Evolutionary conservation across 1,284 basidiomycete species (phyloP).

Genomic region (Ceratobasidium sp.): DNA sequence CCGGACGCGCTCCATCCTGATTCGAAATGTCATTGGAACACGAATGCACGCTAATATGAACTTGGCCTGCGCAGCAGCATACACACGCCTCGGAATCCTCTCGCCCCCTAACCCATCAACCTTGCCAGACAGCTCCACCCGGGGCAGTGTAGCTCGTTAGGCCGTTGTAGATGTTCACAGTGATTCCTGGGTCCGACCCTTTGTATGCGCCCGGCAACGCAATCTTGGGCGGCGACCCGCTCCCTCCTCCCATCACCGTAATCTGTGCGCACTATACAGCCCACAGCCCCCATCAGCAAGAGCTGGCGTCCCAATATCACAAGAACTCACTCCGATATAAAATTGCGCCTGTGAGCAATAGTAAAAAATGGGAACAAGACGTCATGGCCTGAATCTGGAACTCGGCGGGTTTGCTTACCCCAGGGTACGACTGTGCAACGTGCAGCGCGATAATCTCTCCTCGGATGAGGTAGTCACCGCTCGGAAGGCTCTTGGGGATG

Average conservation of each 20-base stretch:
- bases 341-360: slow-evolving; percentile 29
- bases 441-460: slow-evolving; percentile 66
- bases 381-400: slow-evolving; percentile 58
- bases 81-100: slow-evolving; percentile 3
- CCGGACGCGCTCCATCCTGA: background rate
- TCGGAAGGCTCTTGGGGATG: slow-evolving; percentile 63
- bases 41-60: background rate
- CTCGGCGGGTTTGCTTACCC: slow-evolving; percentile 51
- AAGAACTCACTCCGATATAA: slow-evolving; percentile 42
- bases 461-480: slow-evolving; percentile 67
- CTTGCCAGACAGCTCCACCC: slow-evolving; percentile 38
- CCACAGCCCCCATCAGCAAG: slow-evolving; percentile 15
- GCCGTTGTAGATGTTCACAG: slow-evolving; percentile 68
- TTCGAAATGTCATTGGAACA: background rate
- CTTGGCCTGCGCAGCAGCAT: background rate
- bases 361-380: background rate
- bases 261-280: slow-evolving; percentile 59
- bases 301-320: background rate
- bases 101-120: background rate
- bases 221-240: slow-evolving; percentile 57
- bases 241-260: slow-evolving; percentile 54
- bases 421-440: slow-evolving; percentile 61
- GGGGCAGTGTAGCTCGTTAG: slow-evolving; percentile 60
- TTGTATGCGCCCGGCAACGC: slow-evolving; percentile 65
- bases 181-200: slow-evolving; percentile 62